phyloP scores from a whole-genome alignment of 73 alveolate species.

The Durusdinium trenchii region DNA sequence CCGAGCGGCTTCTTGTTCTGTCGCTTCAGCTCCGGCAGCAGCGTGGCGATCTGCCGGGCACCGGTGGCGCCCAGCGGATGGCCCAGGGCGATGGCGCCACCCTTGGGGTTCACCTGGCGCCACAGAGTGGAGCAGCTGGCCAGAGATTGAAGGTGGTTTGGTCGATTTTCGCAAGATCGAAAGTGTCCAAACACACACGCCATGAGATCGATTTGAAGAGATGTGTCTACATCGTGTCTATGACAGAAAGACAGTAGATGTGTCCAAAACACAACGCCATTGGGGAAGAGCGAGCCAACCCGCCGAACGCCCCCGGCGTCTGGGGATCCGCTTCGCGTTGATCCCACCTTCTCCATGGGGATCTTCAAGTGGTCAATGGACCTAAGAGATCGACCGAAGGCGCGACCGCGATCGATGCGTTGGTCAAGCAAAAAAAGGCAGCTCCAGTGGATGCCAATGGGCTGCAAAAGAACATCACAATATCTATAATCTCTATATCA shows the following conservation, averaged over 20 bases:
- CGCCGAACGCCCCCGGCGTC: background rate
- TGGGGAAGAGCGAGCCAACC: background rate
- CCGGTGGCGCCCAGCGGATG: slow-evolving; percentile 99
- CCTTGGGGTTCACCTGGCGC: slow-evolving; percentile 99
- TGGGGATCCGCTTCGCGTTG: background rate
- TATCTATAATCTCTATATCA: background rate
- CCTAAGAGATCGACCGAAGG: background rate
- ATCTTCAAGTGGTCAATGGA: slow-evolving; percentile 98
- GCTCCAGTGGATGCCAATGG: background rate
- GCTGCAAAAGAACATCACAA: background rate
- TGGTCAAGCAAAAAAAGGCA: background rate
- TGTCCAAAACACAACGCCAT: background rate
- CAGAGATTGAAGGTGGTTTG: no score
- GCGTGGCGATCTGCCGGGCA: slow-evolving; percentile 99
- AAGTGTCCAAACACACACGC: no score
- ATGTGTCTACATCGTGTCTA: no score
- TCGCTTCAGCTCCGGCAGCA: slow-evolving; percentile 99
- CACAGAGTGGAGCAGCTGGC: background rate
- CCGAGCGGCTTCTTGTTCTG: slow-evolving; percentile 99
- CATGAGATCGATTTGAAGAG: no score
- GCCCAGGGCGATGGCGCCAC: slow-evolving; percentile 99
- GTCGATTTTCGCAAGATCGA: background rate
- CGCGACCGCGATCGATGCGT: background rate
- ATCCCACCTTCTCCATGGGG: slow-evolving; percentile 97
- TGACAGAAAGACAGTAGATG: background rate